phyloP scores from a whole-genome alignment of 179 eudicot species.

The Corrigiola litoralis region DNA sequence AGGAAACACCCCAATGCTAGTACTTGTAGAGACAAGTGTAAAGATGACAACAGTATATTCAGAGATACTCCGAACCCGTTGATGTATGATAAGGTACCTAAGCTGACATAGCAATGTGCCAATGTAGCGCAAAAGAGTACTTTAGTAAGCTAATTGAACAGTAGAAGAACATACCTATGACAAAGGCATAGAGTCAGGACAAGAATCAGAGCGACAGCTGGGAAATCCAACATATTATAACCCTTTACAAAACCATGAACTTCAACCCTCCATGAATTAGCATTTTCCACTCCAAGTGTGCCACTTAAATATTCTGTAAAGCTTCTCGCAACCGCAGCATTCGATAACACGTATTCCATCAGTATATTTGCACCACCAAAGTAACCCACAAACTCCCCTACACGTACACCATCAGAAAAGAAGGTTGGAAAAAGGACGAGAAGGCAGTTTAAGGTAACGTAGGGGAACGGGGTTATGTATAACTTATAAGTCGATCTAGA shows the following conservation, averaged over 20 bases:
- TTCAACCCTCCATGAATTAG: constrained; percentile 63
- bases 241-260: constrained; percentile 55
- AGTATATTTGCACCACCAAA: constrained; percentile 80
- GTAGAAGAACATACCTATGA: constrained; percentile 46
- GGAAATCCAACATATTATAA: constrained; percentile 77
- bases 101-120: no score
- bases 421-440: constrained; percentile 8
- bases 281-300: constrained; percentile 54
- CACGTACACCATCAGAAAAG: constrained; percentile 12
- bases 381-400: constrained; percentile 83
- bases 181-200: constrained; percentile 66
- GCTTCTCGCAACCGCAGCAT: constrained; percentile 83
- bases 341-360: constrained; percentile 79
- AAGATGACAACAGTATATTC: no score
- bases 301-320: constrained; percentile 69
- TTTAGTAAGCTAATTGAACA: background rate
- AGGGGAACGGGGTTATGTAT: no score
- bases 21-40: no score
- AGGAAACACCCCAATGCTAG: no score
- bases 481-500: no score
- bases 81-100: no score
- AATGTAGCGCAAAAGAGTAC: no score
- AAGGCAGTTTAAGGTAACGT: constrained; percentile 2
- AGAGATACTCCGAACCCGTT: no score
- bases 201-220: constrained; percentile 68